Conservation (phyloP, 768 basidiomycete genomes). For the Suillus occidentalis region DNA sequence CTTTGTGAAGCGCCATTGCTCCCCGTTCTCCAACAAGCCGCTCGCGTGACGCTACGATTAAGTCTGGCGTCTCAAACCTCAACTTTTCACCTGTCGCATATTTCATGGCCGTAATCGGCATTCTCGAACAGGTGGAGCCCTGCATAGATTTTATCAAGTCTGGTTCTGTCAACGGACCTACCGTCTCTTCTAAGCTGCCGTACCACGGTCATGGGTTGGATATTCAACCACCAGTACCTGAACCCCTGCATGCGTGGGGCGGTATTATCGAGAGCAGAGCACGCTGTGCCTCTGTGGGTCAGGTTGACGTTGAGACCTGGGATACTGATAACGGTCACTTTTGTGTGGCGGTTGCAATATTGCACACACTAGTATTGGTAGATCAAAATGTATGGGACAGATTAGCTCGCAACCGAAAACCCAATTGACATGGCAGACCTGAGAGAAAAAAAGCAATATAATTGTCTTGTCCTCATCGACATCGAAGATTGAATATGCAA, state of each 20-base stretch:
- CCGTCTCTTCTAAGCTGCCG: constrained; percentile 24
- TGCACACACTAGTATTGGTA: background rate
- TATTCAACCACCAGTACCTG: constrained; percentile 25
- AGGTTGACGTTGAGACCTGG: too few species aligned
- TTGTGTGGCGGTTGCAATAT: background rate
- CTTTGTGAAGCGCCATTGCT: constrained; percentile 19
- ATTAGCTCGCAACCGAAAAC: background rate
- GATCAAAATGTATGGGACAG: background rate
- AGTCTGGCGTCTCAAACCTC: constrained; percentile 33
- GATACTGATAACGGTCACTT: too few species aligned
- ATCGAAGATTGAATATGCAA: background rate
- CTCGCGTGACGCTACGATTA: constrained; percentile 37
- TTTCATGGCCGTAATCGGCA: constrained; percentile 27
- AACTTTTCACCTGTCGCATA: constrained; percentile 24
- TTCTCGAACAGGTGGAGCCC: constrained; percentile 32
- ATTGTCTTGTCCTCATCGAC: background rate
- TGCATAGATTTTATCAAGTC: background rate
- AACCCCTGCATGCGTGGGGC: constrained; percentile 47
- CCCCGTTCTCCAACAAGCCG: constrained; percentile 22
- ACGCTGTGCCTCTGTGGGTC: too few species aligned
- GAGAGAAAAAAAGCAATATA: background rate
- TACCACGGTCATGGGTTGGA: constrained; percentile 38
- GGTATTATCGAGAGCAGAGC: constrained; percentile 43
- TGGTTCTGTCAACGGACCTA: background rate
- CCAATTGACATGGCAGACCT: background rate